Evolutionary conservation across 2,329 filamentous ascomycete species (phyloP).

Genomic region (Neopestalotiopsis clavispora): DNA sequence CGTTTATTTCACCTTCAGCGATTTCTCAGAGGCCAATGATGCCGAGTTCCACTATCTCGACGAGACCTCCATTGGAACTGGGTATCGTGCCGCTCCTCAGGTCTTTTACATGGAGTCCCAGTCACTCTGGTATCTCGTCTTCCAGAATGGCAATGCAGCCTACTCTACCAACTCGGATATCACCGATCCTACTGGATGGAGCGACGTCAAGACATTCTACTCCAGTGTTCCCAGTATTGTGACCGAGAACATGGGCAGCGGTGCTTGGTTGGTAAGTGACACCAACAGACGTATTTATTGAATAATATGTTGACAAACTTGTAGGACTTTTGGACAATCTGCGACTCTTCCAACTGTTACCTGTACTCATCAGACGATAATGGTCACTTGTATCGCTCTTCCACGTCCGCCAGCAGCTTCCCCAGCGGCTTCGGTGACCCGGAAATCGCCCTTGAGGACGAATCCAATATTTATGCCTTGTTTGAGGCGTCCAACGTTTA

Average conservation of each 20-base stretch:
- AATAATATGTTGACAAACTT: neutral
- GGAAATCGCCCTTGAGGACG: conserved; percentile 37
- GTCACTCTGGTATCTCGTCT: conserved; percentile 46
- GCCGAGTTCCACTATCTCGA: conserved; percentile 44
- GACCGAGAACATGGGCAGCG: conserved; percentile 35
- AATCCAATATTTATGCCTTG: conserved; percentile 32
- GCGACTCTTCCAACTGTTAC: conserved; percentile 40
- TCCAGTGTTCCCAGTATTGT: conserved; percentile 37
- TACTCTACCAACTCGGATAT: conserved; percentile 47
- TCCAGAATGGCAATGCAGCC: conserved; percentile 46
- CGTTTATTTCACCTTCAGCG: conserved; percentile 45
- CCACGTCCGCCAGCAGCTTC: conserved; percentile 38
- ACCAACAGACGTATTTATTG: conserved; percentile 2
- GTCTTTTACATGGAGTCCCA: conserved; percentile 48
- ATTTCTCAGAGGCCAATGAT: conserved; percentile 35
- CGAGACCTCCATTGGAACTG: conserved; percentile 39
- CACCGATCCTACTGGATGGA: conserved; percentile 44
- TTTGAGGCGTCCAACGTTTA: conserved; percentile 45
- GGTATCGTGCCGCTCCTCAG: conserved; percentile 45
- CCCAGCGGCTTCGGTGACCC: conserved; percentile 41
- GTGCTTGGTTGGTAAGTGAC: conserved; percentile 50
- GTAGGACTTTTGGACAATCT: conserved; percentile 31
- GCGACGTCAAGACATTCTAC: conserved; percentile 41
- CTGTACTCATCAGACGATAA: conserved; percentile 48
- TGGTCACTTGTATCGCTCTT: conserved; percentile 43